Conservation (phyloP, 192 early-diverging fungal species). For the Backusella tuberculispora region DNA sequence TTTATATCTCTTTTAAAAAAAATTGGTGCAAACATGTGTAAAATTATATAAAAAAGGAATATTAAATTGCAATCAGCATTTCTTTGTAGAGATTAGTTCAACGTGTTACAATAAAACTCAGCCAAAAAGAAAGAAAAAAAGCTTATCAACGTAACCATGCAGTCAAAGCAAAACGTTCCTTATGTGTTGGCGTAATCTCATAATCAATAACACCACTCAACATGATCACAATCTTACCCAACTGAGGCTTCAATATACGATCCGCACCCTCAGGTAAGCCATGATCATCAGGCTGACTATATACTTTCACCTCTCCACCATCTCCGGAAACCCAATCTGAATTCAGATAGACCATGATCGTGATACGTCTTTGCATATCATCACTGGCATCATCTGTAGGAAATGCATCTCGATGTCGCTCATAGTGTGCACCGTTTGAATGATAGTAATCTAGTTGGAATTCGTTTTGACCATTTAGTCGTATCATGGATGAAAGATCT, state of each 20-base stretch:
- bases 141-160: slow-evolving; percentile 52
- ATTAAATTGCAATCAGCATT: not conserved
- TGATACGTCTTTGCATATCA: slow-evolving; percentile 57
- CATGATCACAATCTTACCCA: slow-evolving; percentile 46
- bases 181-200: slow-evolving; percentile 46
- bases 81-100: not conserved
- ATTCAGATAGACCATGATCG: slow-evolving; percentile 61
- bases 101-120: not conserved
- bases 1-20: not conserved
- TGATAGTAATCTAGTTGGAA: slow-evolving; percentile 56
- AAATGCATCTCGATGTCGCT: slow-evolving; percentile 62
- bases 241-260: slow-evolving; percentile 4
- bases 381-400: slow-evolving; percentile 55
- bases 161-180: slow-evolving; percentile 52
- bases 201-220: slow-evolving; percentile 61
- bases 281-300: slow-evolving; percentile 45
- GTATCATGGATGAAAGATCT: slow-evolving; percentile 48
- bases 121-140: not conserved
- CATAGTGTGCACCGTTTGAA: slow-evolving; percentile 49
- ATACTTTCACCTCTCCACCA: slow-evolving; percentile 61
- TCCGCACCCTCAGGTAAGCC: slow-evolving; percentile 45
- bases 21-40: not conserved
- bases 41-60: not conserved
- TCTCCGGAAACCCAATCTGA: slow-evolving; percentile 49
- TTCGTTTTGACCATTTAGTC: slow-evolving; percentile 49